Evolutionary conservation across 164 flowering plant genomes (phyloP).

Genomic region (Berberis thunbergii): DNA sequence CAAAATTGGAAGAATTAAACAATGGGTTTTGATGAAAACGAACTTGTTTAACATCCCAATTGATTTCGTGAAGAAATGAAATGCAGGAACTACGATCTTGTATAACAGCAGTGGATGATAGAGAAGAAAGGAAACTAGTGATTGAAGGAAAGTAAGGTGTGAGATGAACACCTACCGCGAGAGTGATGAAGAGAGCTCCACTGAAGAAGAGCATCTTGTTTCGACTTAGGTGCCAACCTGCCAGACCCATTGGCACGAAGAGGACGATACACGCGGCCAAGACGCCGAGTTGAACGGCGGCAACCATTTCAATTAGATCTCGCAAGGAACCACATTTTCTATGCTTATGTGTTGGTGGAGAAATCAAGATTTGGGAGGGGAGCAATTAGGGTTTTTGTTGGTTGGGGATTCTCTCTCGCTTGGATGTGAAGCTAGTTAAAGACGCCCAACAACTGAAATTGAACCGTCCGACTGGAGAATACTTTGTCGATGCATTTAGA

Average conservation of each 20-base stretch:
- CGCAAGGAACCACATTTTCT: not conserved
- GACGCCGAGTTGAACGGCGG: conserved; percentile 50
- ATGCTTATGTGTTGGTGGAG: not conserved
- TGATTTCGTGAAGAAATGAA: conserved; percentile 52
- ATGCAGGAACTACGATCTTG: conserved; percentile 51
- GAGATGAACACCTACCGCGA: conserved; percentile 82
- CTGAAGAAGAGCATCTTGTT: conserved; percentile 92
- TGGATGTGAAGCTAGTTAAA: not conserved
- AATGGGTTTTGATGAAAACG: not conserved
- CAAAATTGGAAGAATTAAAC: conserved; percentile 4
- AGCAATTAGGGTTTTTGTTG: not conserved
- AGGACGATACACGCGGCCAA: conserved; percentile 72
- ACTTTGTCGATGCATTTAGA: no score
- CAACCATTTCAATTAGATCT: conserved; percentile 13
- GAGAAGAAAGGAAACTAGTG: conserved; percentile 27
- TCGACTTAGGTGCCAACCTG: conserved; percentile 91
- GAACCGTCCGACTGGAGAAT: no score
- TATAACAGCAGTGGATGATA: conserved; percentile 24
- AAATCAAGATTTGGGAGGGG: not conserved
- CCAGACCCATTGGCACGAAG: conserved; percentile 91
- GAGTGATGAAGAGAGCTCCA: conserved; percentile 77
- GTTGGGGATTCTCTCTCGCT: not conserved
- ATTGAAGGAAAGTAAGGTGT: conserved; percentile 77
- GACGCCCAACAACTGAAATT: no score
- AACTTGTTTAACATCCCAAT: conserved; percentile 28